Evolutionary conservation across 768 basidiomycete species (phyloP), one percentile per base, ranked within the genome.

Genomic region (Naganishia randhawae): DNA sequence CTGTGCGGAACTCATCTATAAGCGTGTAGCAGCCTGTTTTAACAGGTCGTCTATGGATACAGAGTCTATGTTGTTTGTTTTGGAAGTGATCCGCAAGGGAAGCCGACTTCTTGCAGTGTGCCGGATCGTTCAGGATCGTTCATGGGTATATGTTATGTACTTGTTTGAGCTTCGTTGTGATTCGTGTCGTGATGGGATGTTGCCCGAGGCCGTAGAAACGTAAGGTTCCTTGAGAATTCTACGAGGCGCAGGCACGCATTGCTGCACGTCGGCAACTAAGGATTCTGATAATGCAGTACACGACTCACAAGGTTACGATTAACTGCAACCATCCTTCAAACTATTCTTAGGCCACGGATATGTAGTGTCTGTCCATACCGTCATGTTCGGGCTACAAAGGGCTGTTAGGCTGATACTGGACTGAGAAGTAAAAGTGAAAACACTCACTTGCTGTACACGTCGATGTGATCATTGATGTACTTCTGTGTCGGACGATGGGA

Each of bases 381-480:
- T 61, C 25, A 61, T 61, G 27, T 61, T 61, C 16, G 57, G 57
- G 16, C 57, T 61, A 57, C n/a, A 57, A 8, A 32, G 17, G 6
- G 35, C 33, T 13, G 19, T 17, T 13, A 32, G 17, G 27, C 5
- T 11, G 17, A 33, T 33, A 22, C 10, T 19, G 50, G 10, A 22
- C 11, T 8, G 27, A 14, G 17, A 8, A 8, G 50, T 10, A 22
- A 8, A 27, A 35, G 2, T n/a, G 19, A 41, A 27, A 41, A 22
- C 25, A 42, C 54, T 31, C 31, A 42, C 57, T 61, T 22, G 19
- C 35, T 39, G 32, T 61, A 61, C 27, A 61, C 57, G 25, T 61
- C 57, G 7, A 61, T 39, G 25, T 61, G 57, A 22, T 61, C 57
- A 19, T 61, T 61, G 57, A 61, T 61, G 33, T 61, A 61, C n/a